Evolutionary conservation across 805 yeast species (phyloP), one percentile per base, ranked within the genome.

Genomic region (Pichia sporocuriosa): DNA sequence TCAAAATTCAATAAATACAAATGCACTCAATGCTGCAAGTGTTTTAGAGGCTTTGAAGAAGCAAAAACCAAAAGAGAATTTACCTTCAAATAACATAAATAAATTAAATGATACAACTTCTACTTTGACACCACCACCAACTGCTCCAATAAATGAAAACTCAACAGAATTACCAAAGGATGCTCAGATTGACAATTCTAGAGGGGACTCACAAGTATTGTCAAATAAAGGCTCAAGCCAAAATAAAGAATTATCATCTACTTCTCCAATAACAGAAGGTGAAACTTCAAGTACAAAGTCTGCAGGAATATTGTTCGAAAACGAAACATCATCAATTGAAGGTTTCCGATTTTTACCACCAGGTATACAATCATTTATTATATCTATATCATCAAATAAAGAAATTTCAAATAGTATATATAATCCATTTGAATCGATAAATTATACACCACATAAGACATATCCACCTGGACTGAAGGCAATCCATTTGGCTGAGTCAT

Each of bases 21-120:
- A 58, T 43, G 66, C 66, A 16, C 34, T 55, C 17, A 61, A 61
- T 49, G 66, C 66, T 2, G 65, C 64, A n/a, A 61, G 65, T 42
- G 66, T 62, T 11, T 44, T 62, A 33, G 66, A 62, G 40, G 64
- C 65, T 6, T 46, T 62, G 37, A 62, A 62, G 40, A 60, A 59
- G 36, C 66, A 60, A 42, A 54, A 58, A 32, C 62, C 64, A 17
- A 55, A 49, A 32, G 62, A 57, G 31, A 39, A 36, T 7, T 25
- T 44, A 4, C 25, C 48, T 7, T 40, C 37, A 13, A 30, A 29
- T n/a, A 26, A 39, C 2, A 31, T 33, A n/a, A 28, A 43, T 28
- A 20, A 15, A 9, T 34, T 34, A 8, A 16, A 33, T 25, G 23
- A 39, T 24, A 22, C 44, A n/a, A 15, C 43, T 6, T 31, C 40